Evolutionary conservation across 345 rosid genomes (phyloP).

Genomic region (Aquilaria malaccensis): DNA sequence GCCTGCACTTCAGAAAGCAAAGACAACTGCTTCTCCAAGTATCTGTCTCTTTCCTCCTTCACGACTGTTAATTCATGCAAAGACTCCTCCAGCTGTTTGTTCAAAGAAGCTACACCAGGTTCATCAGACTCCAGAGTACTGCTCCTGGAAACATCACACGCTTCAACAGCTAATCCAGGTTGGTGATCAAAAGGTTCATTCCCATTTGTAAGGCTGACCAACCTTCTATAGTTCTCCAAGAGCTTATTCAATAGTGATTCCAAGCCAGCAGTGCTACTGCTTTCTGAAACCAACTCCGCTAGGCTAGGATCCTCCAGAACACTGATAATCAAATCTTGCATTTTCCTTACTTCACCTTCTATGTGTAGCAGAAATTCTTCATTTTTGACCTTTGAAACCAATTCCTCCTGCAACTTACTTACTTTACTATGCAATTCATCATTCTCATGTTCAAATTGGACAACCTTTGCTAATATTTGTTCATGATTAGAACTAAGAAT

Average conservation of each 20-base stretch:
- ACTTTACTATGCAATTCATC: constrained; percentile 45
- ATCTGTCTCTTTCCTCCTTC: constrained; percentile 68
- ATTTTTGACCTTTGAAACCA: constrained; percentile 41
- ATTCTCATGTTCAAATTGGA: constrained; percentile 51
- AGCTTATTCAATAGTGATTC: constrained; percentile 61
- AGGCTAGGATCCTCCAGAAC: constrained; percentile 46
- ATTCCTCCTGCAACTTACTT: constrained; percentile 39
- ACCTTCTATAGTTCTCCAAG: constrained; percentile 42
- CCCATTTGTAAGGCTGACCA: constrained; percentile 23
- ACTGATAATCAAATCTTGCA: constrained; percentile 52
- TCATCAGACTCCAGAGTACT: constrained; percentile 29
- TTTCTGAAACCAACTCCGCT: constrained; percentile 33
- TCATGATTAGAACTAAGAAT: constrained; percentile 34
- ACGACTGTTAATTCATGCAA: constrained; percentile 39
- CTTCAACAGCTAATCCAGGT: constrained; percentile 21
- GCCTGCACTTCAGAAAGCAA: constrained; percentile 51
- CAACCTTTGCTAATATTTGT: constrained; percentile 31
- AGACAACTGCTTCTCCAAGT: constrained; percentile 49
- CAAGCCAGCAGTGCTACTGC: constrained; percentile 44
- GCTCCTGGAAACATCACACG: constrained; percentile 28
- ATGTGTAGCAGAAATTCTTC: constrained; percentile 38
- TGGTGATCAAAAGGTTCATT: constrained; percentile 19
- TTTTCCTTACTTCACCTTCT: constrained; percentile 41
- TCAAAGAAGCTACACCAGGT: constrained; percentile 30
- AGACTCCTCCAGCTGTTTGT: constrained; percentile 63